A percentile compares a stretch with the other conserved stretches of the same genome.
phyloP scores from a whole-genome alignment of 2,329 filamentous ascomycete genomes.

The Apiospora rasikravindrae region DNA sequence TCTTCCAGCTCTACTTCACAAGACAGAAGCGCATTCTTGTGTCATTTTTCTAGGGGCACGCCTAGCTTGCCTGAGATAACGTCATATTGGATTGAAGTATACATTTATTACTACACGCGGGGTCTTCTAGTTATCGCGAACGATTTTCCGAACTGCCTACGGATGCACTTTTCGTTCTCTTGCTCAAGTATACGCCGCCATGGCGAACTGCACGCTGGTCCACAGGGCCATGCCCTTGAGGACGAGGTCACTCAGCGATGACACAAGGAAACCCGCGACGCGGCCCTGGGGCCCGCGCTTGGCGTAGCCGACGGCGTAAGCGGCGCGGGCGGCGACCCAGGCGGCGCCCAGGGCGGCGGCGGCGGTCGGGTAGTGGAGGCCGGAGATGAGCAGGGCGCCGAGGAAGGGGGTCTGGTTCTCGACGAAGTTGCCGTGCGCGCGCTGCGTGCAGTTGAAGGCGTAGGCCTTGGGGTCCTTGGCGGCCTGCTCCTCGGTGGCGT shows the following conservation, averaged over 20 bases:
- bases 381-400: slow-evolving; percentile 58
- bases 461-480: slow-evolving; percentile 59
- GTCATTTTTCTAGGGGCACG: neutral
- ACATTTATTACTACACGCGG: neutral
- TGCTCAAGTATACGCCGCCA: slow-evolving; percentile 34
- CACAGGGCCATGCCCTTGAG: slow-evolving; percentile 53
- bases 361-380: slow-evolving; percentile 57
- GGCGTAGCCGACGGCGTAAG: slow-evolving; percentile 63
- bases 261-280: slow-evolving; percentile 42
- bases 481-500: slow-evolving; percentile 60
- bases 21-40: neutral
- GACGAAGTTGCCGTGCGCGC: slow-evolving; percentile 66
- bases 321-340: slow-evolving; percentile 58
- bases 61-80: too few species aligned
- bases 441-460: slow-evolving; percentile 67
- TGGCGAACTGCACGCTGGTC: slow-evolving; percentile 45
- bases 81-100: neutral
- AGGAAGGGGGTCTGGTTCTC: slow-evolving; percentile 65
- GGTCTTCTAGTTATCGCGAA: neutral
- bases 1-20: neutral
- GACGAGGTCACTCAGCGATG: slow-evolving; percentile 41
- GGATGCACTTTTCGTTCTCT: neutral
- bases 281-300: slow-evolving; percentile 53
- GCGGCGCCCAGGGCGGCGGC: slow-evolving; percentile 54
- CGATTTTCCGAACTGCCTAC: neutral